A percentile compares a stretch with the other conserved stretches of the same genome.
Conservation (phyloP, 2,329 filamentous ascomycete genomes). For the Fusarium sp. region DNA sequence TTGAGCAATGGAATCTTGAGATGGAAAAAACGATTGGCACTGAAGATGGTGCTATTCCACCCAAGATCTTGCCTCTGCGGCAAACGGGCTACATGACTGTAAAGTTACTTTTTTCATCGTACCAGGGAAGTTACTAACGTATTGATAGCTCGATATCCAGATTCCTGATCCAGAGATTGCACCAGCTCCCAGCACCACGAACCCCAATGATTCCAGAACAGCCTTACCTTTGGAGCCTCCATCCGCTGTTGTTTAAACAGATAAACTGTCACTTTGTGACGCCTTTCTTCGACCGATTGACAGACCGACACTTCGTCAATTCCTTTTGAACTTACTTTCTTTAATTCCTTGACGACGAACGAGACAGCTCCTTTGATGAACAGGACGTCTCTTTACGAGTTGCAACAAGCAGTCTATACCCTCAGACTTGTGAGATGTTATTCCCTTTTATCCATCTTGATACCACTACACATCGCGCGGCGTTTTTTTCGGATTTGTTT, state of each 20-base stretch:
- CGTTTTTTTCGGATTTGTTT: slow-evolving; percentile 36
- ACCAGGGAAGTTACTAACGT: slow-evolving; percentile 12
- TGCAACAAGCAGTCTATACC: slow-evolving; percentile 33
- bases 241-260: slow-evolving; percentile 37
- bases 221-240: slow-evolving; percentile 48
- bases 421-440: slow-evolving; percentile 31
- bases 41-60: slow-evolving; percentile 63
- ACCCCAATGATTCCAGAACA: slow-evolving; percentile 51
- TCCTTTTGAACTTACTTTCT: slow-evolving; percentile 20
- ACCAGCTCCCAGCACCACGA: slow-evolving; percentile 56
- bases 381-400: slow-evolving; percentile 37
- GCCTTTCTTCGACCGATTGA: slow-evolving; percentile 22
- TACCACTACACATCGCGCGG: slow-evolving; percentile 45
- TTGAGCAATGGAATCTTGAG: slow-evolving; percentile 86
- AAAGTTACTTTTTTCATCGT: slow-evolving; percentile 47
- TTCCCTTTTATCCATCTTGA: slow-evolving; percentile 38
- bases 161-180: slow-evolving; percentile 81
- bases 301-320: slow-evolving; percentile 10
- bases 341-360: slow-evolving; percentile 42
- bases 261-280: not conserved
- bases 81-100: slow-evolving; percentile 89
- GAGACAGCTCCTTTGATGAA: slow-evolving; percentile 40
- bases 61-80: slow-evolving; percentile 80
- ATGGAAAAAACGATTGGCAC: slow-evolving; percentile 66
- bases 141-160: slow-evolving; percentile 76